Conservation (phyloP, 202 grass and related monocot genomes). For the Bolboschoenoplectus hybrid region DNA sequence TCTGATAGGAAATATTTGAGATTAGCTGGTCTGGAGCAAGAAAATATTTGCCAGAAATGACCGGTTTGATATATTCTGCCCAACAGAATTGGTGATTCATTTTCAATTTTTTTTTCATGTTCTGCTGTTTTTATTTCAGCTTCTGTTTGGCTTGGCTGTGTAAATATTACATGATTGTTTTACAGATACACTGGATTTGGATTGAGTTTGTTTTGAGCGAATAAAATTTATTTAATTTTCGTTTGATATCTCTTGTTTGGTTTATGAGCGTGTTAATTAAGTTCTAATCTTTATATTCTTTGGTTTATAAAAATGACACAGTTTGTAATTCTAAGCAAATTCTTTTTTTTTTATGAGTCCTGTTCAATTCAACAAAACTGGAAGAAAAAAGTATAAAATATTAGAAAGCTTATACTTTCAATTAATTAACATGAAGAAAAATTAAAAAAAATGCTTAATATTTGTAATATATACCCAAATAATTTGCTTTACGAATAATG, state of each 20-base stretch:
- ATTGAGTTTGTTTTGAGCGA: not conserved
- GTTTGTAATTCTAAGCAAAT: not conserved
- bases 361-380: not conserved
- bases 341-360: not conserved
- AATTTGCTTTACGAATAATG: not conserved
- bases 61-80: not conserved
- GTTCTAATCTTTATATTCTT: not conserved
- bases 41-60: constrained; percentile 11
- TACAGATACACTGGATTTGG: not conserved
- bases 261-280: not conserved
- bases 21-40: constrained; percentile 13
- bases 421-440: too few relatives aligned
- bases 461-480: too few relatives aligned
- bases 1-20: constrained; percentile 1
- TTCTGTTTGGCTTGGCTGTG: constrained; percentile 8
- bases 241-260: not conserved
- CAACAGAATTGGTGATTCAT: not conserved
- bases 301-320: not conserved
- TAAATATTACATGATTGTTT: constrained; percentile 3
- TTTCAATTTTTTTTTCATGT: not conserved
- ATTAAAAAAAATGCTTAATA: too few relatives aligned
- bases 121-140: not conserved
- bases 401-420: not conserved
- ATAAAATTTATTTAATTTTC: not conserved
- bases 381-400: not conserved